Evolutionary conservation across 768 basidiomycete species (phyloP).

Genomic region (Boletus sp.): DNA sequence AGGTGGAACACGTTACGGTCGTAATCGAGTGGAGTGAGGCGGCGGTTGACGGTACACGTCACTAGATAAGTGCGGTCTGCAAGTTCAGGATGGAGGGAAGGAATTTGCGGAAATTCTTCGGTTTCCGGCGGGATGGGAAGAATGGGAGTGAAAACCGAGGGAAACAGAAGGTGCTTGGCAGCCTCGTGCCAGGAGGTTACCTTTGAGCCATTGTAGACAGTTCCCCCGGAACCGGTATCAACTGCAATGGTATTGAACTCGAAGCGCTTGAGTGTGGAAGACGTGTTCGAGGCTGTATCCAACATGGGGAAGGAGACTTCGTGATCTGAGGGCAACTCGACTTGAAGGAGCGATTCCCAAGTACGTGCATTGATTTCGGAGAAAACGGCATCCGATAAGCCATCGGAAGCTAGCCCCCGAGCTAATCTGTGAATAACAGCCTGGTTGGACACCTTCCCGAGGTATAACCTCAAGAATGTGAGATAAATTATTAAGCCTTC

Average conservation of each 20-base stretch:
- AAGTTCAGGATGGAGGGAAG: conserved; percentile 80
- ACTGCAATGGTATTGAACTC: conserved; percentile 75
- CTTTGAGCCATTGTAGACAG: conserved; percentile 58
- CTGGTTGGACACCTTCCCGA: conserved; percentile 62
- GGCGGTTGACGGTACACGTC: conserved; percentile 90
- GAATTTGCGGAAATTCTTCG: conserved; percentile 55
- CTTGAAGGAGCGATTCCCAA: conserved; percentile 66
- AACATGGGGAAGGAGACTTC: conserved; percentile 14
- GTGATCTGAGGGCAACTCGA: conserved; percentile 39
- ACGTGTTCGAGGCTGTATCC: conserved; percentile 19
- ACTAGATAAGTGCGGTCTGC: conserved; percentile 91
- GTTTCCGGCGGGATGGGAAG: conserved; percentile 29
- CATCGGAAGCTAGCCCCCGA: conserved; percentile 42
- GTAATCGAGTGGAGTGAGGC: conserved; percentile 92
- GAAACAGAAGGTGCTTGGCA: conserved; percentile 88
- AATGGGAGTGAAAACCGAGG: conserved; percentile 67
- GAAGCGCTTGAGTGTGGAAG: conserved; percentile 50
- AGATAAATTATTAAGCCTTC: conserved; percentile 67
- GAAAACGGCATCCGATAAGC: conserved; percentile 40
- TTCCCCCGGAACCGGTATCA: conserved; percentile 56
- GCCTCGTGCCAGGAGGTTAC: conserved; percentile 79
- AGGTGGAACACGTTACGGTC: conserved; percentile 99
- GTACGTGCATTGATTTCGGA: conserved; percentile 55
- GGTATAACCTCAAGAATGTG: conserved; percentile 82
- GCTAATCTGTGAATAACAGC: conserved; percentile 52